phyloP scores from a whole-genome alignment of 2,329 filamentous ascomycete species.

The Cadophora luteo-olivacea region DNA sequence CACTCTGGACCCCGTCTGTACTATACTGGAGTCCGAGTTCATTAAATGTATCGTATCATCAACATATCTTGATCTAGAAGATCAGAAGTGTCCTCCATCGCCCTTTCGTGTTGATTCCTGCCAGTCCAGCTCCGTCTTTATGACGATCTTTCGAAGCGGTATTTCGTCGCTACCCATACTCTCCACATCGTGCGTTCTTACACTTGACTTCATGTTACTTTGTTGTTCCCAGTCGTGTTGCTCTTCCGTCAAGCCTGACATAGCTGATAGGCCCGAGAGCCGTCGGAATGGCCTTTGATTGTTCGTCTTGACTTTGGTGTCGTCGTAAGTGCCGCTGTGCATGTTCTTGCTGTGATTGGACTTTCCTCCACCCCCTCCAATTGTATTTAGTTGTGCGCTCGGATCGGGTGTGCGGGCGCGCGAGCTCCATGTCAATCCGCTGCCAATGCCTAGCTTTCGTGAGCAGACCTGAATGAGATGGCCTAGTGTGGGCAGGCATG shows the following conservation, averaged over 20 bases:
- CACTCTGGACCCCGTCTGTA: too few relatives aligned
- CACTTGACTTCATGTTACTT: background rate
- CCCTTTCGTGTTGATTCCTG: background rate
- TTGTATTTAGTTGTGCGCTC: background rate
- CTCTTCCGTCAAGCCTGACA: background rate
- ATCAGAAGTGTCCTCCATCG: background rate
- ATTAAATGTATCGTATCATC: background rate
- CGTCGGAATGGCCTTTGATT: background rate
- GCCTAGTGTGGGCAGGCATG: conserved; percentile 3
- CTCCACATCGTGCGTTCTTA: background rate
- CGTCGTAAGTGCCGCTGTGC: conserved; percentile 7
- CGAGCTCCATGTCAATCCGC: conserved; percentile 7
- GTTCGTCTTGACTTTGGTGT: background rate
- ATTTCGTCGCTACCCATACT: background rate
- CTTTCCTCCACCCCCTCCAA: conserved; percentile 4
- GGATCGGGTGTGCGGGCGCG: background rate
- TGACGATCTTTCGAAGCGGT: background rate
- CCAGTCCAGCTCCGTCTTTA: background rate
- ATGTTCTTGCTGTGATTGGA: conserved; percentile 1
- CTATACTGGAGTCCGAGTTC: too few relatives aligned
- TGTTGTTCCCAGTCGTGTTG: conserved; percentile 1
- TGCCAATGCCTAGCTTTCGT: background rate
- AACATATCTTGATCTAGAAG: background rate
- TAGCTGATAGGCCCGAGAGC: background rate
- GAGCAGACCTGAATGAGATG: conserved; percentile 1